phyloP scores from a whole-genome alignment of 2,329 filamentous ascomycete genomes.

The Penicillium concentricum region DNA sequence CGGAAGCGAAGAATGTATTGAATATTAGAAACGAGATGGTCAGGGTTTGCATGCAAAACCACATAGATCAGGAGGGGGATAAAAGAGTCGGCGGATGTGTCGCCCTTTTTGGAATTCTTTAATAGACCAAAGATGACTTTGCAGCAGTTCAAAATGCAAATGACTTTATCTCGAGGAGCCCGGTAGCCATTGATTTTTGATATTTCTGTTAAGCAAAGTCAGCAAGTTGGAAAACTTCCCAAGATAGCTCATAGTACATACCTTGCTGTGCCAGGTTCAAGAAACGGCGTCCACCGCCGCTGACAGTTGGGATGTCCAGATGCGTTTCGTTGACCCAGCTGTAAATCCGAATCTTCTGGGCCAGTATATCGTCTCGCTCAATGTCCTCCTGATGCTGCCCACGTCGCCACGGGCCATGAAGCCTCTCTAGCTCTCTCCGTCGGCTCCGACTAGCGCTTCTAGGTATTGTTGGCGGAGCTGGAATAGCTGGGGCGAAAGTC shows the following conservation, averaged over 20 bases:
- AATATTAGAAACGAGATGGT: slow-evolving; percentile 94
- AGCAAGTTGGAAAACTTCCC: slow-evolving; percentile 1
- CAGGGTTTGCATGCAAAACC: slow-evolving; percentile 88
- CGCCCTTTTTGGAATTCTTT: slow-evolving; percentile 79
- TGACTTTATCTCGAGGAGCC: slow-evolving; percentile 96
- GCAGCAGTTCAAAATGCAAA: slow-evolving; percentile 97
- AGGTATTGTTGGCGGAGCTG: slow-evolving; percentile 69
- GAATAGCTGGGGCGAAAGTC: slow-evolving; percentile 93
- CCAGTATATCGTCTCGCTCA: slow-evolving; percentile 90
- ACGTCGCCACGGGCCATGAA: slow-evolving; percentile 75
- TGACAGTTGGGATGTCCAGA: slow-evolving; percentile 82
- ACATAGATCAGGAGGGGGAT: slow-evolving; percentile 95
- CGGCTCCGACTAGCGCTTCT: slow-evolving; percentile 61
- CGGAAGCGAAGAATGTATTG: slow-evolving; percentile 97
- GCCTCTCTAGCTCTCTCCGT: slow-evolving; percentile 65
- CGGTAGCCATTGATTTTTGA: slow-evolving; percentile 96
- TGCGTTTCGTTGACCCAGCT: slow-evolving; percentile 92
- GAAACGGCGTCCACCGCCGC: slow-evolving; percentile 84
- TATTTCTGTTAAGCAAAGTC: slow-evolving; percentile 62
- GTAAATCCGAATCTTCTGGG: slow-evolving; percentile 96
- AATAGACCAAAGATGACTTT: slow-evolving; percentile 97
- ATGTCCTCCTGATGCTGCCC: slow-evolving; percentile 98
- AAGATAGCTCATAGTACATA: slow-evolving; percentile 32
- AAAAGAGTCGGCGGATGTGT: slow-evolving; percentile 95
- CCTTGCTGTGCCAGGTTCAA: slow-evolving; percentile 85